Percentiles rank a stretch among this genome's conserved stretches.
These are phyloP conservation scores for Fagus crenata DNA, from an alignment of 306 rosid species.

Conservation along the genomic window DNA sequence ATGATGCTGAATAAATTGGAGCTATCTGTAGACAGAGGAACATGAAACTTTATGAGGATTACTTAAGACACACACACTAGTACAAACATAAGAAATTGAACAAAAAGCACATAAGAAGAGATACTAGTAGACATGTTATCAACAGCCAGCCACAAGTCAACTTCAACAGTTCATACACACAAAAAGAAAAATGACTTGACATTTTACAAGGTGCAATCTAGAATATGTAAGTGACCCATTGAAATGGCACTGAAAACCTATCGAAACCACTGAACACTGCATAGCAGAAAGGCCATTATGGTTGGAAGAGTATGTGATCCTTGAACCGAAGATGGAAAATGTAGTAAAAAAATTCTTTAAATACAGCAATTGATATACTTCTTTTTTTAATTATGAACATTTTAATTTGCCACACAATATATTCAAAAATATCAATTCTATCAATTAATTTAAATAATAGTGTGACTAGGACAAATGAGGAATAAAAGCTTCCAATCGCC, in stretches of 20 bases:
- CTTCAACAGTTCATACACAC: too few relatives aligned
- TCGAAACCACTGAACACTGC: background rate
- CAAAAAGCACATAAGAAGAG: background rate
- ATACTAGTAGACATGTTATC: background rate
- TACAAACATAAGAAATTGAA: background rate
- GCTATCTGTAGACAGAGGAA: conserved; percentile 68
- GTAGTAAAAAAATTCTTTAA: too few relatives aligned
- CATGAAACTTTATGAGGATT: conserved; percentile 32
- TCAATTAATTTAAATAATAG: background rate
- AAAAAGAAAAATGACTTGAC: background rate
- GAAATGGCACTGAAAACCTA: background rate
- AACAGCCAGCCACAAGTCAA: background rate
- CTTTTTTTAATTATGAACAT: background rate
- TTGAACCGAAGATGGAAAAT: background rate
- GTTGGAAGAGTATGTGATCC: background rate
- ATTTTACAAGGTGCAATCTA: background rate
- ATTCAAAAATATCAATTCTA: background rate
- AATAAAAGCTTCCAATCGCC: too few relatives aligned
- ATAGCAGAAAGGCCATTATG: background rate
- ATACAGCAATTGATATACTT: background rate
- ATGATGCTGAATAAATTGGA: conserved; percentile 91
- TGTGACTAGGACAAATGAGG: too few relatives aligned
- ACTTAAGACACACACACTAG: conserved; percentile 15
- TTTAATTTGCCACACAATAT: background rate
- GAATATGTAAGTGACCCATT: background rate